Base-by-base conservation (phyloP, 2,329 filamentous ascomycete species). In the Arthrobotrys musiformis region DNA sequence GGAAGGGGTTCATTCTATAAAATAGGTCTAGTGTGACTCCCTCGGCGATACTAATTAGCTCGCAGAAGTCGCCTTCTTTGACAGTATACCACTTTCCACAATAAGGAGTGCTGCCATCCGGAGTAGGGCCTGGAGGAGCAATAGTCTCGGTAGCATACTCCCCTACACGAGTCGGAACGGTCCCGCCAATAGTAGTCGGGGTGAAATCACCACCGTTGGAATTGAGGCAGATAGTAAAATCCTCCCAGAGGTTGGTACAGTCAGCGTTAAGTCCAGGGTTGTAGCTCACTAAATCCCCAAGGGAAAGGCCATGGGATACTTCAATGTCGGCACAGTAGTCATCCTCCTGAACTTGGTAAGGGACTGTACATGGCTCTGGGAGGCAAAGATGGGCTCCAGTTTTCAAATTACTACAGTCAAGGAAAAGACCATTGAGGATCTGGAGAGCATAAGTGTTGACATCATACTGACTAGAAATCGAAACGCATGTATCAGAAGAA, bases 51-150 rank as follows among this genome's bases (percentile, higher is more conserved):
- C 44, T 48, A 2, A 70, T 70, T 2, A 50, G 40, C 11, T 70
- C 28, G 28, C 66, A 70, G 22, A 60, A 61, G 17, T 70, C 66
- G 2, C 66, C 66, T 15, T 60, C 66, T 26, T 28, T 42, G 5
- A 61, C 52, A 11, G 46, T 70, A 28, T 70, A 62, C 30, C 40
- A 70, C 40, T 70, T 70, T 8, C 52, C 66, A n/a, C 66, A 70
- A 17, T 60, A 48, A 4, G 42, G 30, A 11, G 66, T 70, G 15
- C 26, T 50, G 7, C 66, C 66, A 4, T 44, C 26, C 7, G 54
- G 24, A 7, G 52, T 42, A 30, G 48, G 50, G 7, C 48, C 48
- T 13, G 62, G 62, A 26, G 62, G 28, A 15, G 44, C 28, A 40
- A 66, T 37, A 40, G 62, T 35, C 17, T 48, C 46, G 3, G 28